A percentile compares a stretch with the other conserved stretches of the same genome.
Evolutionary conservation across 1,284 basidiomycete species (phyloP).

Genomic region (Pulchroboletus neoregius): DNA sequence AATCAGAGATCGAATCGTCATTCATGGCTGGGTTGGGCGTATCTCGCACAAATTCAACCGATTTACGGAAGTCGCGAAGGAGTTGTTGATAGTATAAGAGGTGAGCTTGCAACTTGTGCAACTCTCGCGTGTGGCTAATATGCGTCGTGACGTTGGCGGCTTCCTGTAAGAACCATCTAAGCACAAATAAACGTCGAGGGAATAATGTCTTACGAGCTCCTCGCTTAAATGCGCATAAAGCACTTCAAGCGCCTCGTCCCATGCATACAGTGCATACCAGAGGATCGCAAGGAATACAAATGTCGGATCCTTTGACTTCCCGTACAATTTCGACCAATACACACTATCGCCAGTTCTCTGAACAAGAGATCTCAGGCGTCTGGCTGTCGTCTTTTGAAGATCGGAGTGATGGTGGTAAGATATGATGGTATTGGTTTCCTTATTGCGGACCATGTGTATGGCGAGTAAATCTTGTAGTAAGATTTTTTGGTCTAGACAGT

Average conservation of each 20-base stretch:
- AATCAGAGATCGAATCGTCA: conserved; percentile 16
- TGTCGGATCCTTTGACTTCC: conserved; percentile 46
- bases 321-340: conserved; percentile 53
- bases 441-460: conserved; percentile 39
- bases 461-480: conserved; percentile 36
- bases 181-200: too few relatives aligned
- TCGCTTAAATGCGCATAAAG: too few relatives aligned
- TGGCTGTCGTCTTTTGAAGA: conserved; percentile 33
- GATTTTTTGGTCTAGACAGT: too few relatives aligned
- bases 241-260: conserved; percentile 53
- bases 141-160: conserved; percentile 39
- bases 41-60: conserved; percentile 43
- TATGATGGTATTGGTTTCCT: conserved; percentile 38
- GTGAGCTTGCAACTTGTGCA: conserved; percentile 53
- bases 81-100: conserved; percentile 50
- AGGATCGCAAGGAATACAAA: conserved; percentile 50
- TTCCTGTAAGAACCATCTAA: too few relatives aligned
- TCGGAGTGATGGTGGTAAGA: conserved; percentile 38
- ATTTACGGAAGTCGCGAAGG: conserved; percentile 52
- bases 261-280: conserved; percentile 57
- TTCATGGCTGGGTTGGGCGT: conserved; percentile 46
- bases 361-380: conserved; percentile 34
- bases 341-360: conserved; percentile 40
- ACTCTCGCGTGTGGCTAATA: conserved; percentile 42
- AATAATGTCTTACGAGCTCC: too few relatives aligned